Conservation (phyloP, 371 early-diverging fungal species). For the Fennellomyces sp. region DNA sequence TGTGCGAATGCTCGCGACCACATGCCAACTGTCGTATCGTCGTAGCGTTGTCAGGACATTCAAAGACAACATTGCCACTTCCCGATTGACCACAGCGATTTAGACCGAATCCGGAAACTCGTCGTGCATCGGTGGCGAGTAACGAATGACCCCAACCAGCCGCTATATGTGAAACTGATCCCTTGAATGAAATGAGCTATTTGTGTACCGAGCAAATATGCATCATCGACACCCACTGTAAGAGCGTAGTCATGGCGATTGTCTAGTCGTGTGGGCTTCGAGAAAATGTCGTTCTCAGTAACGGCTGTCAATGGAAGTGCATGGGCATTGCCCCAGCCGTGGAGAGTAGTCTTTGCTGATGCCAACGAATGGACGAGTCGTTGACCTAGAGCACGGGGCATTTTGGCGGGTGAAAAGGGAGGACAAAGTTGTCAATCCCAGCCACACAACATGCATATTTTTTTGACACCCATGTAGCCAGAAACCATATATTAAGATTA, state of each 20-base stretch:
- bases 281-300: constrained; percentile 18
- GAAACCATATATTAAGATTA: too few species aligned
- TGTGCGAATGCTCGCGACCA: constrained; percentile 67
- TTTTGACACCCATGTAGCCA: too few species aligned
- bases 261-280: constrained; percentile 23
- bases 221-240: constrained; percentile 20
- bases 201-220: background rate
- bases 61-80: constrained; percentile 1
- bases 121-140: constrained; percentile 17
- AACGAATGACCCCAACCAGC: constrained; percentile 54
- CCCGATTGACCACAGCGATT: constrained; percentile 47
- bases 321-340: constrained; percentile 48
- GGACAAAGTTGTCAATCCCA: too few species aligned
- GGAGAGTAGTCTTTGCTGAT: constrained; percentile 7
- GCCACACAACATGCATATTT: too few species aligned
- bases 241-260: constrained; percentile 39
- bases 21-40: constrained; percentile 33
- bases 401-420: too few species aligned
- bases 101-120: constrained; percentile 43
- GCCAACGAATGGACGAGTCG: background rate
- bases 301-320: constrained; percentile 31
- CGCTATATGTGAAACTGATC: constrained; percentile 32
- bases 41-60: background rate
- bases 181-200: background rate
- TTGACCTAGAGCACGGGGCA: background rate